A percentile compares a stretch with the other conserved stretches of the same genome.
phyloP scores from a whole-genome alignment of 2,329 filamentous ascomycete genomes.

The Pseudocercospora pini-densiflorae region DNA sequence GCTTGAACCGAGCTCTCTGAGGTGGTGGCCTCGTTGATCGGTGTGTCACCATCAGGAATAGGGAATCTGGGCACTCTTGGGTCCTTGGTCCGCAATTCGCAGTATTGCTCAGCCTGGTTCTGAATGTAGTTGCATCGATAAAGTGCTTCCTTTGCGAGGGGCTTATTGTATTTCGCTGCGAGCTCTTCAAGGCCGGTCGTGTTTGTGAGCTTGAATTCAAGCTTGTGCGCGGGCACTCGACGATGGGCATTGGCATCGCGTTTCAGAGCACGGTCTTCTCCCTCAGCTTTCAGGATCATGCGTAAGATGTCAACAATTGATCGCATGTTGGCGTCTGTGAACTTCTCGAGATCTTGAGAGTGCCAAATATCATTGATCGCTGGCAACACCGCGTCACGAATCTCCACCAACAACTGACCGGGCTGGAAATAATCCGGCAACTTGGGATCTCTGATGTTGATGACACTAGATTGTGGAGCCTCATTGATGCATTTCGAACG shows the following conservation, averaged over 20 bases:
- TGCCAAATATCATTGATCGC: constrained; percentile 81
- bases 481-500: constrained; percentile 82
- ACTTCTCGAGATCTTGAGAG: constrained; percentile 79
- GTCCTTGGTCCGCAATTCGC: constrained; percentile 51
- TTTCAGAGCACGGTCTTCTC: constrained; percentile 69
- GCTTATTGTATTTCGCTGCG: constrained; percentile 56
- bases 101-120: constrained; percentile 72
- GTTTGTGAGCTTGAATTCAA: constrained; percentile 57
- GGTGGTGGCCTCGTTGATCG: background rate
- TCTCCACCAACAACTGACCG: constrained; percentile 81
- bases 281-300: constrained; percentile 75
- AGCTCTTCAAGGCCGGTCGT: constrained; percentile 51
- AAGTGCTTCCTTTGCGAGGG: constrained; percentile 75
- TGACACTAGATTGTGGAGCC: constrained; percentile 66
- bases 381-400: constrained; percentile 79
- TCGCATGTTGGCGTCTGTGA: constrained; percentile 75
- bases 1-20: background rate
- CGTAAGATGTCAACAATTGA: constrained; percentile 83
- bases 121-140: constrained; percentile 77
- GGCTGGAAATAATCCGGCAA: constrained; percentile 66
- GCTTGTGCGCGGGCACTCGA: constrained; percentile 51
- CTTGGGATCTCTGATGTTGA: constrained; percentile 48
- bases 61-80: constrained; percentile 35
- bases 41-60: constrained; percentile 32
- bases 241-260: constrained; percentile 63